Evolutionary conservation across 768 basidiomycete species (phyloP).

Genomic region (Russula lepida): DNA sequence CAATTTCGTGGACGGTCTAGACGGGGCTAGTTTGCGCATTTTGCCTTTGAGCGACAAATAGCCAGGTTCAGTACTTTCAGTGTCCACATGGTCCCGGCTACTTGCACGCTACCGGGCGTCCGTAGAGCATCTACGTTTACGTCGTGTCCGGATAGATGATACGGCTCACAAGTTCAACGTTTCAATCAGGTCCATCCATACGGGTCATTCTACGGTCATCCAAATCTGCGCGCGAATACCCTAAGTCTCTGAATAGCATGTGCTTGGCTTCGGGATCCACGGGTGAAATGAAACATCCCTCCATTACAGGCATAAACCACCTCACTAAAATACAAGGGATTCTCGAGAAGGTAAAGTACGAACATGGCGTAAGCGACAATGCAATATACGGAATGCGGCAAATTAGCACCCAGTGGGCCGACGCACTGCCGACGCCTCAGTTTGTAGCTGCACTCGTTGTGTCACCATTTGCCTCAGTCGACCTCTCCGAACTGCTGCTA

Average conservation of each 20-base stretch:
- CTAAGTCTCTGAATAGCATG: not conserved
- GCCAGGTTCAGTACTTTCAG: not conserved
- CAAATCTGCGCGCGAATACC: not conserved
- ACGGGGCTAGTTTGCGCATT: not conserved
- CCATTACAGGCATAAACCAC: not conserved
- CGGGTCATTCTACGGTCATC: too few relatives aligned
- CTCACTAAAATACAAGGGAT: not conserved
- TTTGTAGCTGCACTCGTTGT: not conserved
- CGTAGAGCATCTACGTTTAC: not conserved
- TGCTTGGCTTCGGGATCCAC: not conserved
- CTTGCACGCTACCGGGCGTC: not conserved
- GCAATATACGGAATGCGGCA: not conserved
- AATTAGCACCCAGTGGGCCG: not conserved
- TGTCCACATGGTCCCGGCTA: not conserved
- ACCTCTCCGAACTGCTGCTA: constrained; percentile 1
- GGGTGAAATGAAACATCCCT: not conserved
- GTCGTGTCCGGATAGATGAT: not conserved
- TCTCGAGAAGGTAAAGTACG: not conserved
- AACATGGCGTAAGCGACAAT: not conserved
- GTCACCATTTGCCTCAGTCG: constrained; percentile 6
- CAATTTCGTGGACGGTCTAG: not conserved
- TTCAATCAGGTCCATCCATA: too few relatives aligned
- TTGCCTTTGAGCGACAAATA: not conserved
- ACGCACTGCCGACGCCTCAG: not conserved
- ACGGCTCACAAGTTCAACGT: not conserved